These are phyloP conservation scores for Torulaspora gathmanii DNA, from an alignment of 805 yeast species.

Conservation along the genomic window DNA sequence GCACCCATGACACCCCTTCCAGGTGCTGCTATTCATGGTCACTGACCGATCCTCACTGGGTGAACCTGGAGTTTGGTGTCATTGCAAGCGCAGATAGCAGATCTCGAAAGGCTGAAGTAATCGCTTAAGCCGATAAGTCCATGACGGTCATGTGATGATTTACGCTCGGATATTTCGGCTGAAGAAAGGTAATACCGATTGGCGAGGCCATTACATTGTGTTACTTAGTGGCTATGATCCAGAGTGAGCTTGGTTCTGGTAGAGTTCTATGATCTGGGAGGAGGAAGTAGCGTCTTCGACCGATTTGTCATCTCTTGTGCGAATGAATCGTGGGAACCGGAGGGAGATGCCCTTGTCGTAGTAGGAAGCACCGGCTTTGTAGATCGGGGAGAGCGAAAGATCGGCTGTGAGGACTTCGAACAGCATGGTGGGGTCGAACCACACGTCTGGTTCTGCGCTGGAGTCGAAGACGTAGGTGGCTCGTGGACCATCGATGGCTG, in stretches of 20 bases:
- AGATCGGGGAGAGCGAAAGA: slow-evolving; percentile 79
- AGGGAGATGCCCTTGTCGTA: slow-evolving; percentile 81
- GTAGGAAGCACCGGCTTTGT: slow-evolving; percentile 72
- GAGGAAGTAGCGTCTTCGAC: slow-evolving; percentile 84
- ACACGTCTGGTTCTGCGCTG: slow-evolving; percentile 79
- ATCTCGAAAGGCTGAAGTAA: not conserved
- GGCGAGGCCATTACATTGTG: not conserved
- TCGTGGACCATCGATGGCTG: slow-evolving; percentile 61
- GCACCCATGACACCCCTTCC: not conserved
- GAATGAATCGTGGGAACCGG: slow-evolving; percentile 80
- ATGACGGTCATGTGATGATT: slow-evolving; percentile 12
- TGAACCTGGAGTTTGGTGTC: not conserved
- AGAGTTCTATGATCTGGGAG: slow-evolving; percentile 78
- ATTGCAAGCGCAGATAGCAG: not conserved
- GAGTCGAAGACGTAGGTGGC: slow-evolving; percentile 65
- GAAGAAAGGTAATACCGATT: not conserved
- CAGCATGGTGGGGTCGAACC: slow-evolving; percentile 83
- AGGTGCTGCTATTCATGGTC: not conserved
- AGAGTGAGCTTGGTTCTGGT: slow-evolving; percentile 58
- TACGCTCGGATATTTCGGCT: slow-evolving; percentile 1
- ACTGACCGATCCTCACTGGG: not conserved
- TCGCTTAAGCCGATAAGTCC: slow-evolving; percentile 17
- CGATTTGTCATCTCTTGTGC: slow-evolving; percentile 80
- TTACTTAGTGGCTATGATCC: not conserved
- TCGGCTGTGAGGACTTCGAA: slow-evolving; percentile 93